Percentiles rank a stretch among this genome's conserved stretches.
phyloP scores from a whole-genome alignment of 257 asterid species.

The Solanum bulbocastanum region DNA sequence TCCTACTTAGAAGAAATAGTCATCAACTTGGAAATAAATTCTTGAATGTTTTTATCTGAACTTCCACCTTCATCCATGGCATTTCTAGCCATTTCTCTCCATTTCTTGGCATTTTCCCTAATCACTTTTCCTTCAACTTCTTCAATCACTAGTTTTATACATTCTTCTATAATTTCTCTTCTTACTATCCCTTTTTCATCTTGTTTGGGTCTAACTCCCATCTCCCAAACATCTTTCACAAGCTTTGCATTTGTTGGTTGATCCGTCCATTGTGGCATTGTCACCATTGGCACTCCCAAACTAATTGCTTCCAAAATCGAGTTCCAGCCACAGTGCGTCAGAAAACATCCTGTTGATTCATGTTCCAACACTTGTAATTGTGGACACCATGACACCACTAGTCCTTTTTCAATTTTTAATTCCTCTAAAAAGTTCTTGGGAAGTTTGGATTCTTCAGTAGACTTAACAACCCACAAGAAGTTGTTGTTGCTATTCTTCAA shows the following conservation, averaged over 20 bases:
- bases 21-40: slow-evolving; percentile 2
- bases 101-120: slow-evolving; percentile 14
- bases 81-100: slow-evolving; percentile 21
- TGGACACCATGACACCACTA: neutral
- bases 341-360: slow-evolving; percentile 7
- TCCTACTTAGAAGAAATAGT: neutral
- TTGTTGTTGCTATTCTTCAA: neutral
- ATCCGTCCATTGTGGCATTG: slow-evolving; percentile 21
- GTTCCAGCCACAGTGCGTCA: slow-evolving; percentile 52
- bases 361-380: neutral
- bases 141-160: slow-evolving; percentile 17
- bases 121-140: slow-evolving; percentile 20
- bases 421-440: neutral
- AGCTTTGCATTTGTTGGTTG: slow-evolving; percentile 35
- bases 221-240: slow-evolving; percentile 28
- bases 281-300: neutral
- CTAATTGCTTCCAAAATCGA: slow-evolving; percentile 37
- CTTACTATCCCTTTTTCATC: slow-evolving; percentile 19
- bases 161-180: slow-evolving; percentile 12
- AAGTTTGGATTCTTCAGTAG: neutral
- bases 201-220: slow-evolving; percentile 17
- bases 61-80: slow-evolving; percentile 32
- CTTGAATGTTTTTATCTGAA: slow-evolving; percentile 23
- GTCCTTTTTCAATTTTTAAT: neutral
- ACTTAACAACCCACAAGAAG: neutral